phyloP scores from a whole-genome alignment of 768 basidiomycete genomes.

The Pisolithus marmoratus region DNA sequence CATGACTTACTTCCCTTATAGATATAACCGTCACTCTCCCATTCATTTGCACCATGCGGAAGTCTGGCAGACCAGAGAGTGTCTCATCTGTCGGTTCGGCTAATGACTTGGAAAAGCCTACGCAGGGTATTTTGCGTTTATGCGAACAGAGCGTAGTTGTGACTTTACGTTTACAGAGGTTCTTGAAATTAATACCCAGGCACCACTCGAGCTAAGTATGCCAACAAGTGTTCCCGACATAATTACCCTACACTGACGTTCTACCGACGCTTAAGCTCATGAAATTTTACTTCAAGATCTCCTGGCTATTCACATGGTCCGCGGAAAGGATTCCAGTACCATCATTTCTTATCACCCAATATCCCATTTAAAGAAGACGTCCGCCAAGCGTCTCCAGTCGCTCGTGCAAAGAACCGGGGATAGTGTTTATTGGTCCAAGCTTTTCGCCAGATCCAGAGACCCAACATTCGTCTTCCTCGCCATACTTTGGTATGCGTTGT shows the following conservation, averaged over 20 bases:
- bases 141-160: neutral
- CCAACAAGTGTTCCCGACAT: neutral
- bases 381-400: constrained; percentile 6
- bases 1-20: constrained; percentile 6
- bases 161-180: neutral
- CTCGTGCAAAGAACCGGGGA: constrained; percentile 6
- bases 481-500: constrained; percentile 47
- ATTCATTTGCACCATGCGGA: constrained; percentile 36
- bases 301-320: constrained; percentile 44
- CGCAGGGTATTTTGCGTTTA: neutral
- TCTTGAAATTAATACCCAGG: constrained; percentile 31
- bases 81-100: neutral
- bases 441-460: constrained; percentile 23
- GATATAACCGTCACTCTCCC: constrained; percentile 41
- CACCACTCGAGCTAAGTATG: constrained; percentile 22
- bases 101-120: neutral
- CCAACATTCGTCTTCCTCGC: constrained; percentile 46
- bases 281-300: constrained; percentile 31
- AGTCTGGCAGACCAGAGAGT: constrained; percentile 21
- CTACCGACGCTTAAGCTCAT: constrained; percentile 1
- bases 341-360: constrained; percentile 12
- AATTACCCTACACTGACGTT: neutral
- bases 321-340: constrained; percentile 11
- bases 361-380: neutral
- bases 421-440: constrained; percentile 7